Evolutionary conservation across 768 basidiomycete genomes (phyloP).

Genomic region (Leucocoprinus sp.): DNA sequence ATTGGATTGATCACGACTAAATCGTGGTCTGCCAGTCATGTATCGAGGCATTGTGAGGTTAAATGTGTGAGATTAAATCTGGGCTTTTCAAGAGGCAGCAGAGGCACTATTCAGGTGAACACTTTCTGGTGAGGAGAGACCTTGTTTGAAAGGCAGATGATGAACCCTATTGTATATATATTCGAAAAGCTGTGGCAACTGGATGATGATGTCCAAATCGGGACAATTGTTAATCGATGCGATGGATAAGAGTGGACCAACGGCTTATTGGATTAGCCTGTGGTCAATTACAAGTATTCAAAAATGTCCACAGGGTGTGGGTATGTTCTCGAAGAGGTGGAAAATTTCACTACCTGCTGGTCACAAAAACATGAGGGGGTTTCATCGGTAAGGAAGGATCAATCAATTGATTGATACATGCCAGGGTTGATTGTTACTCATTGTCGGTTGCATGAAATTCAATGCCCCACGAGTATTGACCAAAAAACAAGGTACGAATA

Average conservation of each 20-base stretch:
- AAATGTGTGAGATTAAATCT: conserved; percentile 1
- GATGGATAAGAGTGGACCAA: conserved; percentile 9
- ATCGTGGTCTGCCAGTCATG: conserved; percentile 9
- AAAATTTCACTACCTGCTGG: not conserved
- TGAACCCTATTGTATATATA: conserved; percentile 9
- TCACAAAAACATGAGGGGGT: not conserved
- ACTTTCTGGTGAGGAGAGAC: conserved; percentile 6
- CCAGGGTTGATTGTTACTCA: not conserved
- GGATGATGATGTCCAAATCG: conserved; percentile 6
- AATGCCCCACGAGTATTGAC: not conserved
- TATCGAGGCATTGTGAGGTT: conserved; percentile 9
- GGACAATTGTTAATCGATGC: conserved; percentile 12
- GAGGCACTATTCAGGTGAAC: conserved; percentile 1
- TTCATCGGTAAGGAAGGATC: not conserved
- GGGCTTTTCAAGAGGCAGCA: not conserved
- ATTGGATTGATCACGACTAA: conserved; percentile 4
- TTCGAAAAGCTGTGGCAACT: conserved; percentile 8
- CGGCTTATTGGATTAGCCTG: not conserved
- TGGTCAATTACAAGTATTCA: not conserved
- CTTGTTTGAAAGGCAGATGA: conserved; percentile 7
- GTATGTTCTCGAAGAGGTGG: too few relatives aligned
- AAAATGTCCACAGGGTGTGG: too few relatives aligned
- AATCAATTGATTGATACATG: conserved; percentile 7
- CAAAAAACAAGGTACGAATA: too few relatives aligned
- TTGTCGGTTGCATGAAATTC: not conserved